Percentiles rank a stretch among this genome's conserved stretches.
Evolutionary conservation across 2,329 filamentous ascomycete species (phyloP).

Genomic region (Mycosphaerella sp.): DNA sequence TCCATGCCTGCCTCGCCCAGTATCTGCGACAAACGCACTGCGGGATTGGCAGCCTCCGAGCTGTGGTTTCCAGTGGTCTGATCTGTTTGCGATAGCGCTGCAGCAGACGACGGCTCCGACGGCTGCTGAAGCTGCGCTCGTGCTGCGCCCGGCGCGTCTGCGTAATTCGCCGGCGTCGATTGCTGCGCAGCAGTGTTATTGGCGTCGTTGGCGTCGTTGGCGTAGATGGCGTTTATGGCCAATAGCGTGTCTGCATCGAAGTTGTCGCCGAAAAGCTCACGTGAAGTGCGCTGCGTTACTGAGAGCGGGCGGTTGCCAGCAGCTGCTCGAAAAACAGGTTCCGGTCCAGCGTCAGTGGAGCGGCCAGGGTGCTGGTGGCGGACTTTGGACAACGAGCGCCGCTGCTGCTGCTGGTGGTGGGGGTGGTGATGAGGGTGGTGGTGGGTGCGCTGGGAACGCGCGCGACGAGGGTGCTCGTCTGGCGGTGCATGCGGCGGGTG

Average conservation of each 20-base stretch:
- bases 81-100: neutral
- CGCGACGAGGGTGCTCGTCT: neutral
- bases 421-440: neutral
- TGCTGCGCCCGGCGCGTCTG: slow-evolving; percentile 10
- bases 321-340: too few species aligned
- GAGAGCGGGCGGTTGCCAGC: slow-evolving; percentile 21
- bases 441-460: neutral
- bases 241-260: slow-evolving; percentile 38
- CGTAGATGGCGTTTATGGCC: slow-evolving; percentile 34
- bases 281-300: slow-evolving; percentile 30
- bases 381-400: neutral
- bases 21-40: slow-evolving; percentile 39
- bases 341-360: neutral
- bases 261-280: slow-evolving; percentile 36
- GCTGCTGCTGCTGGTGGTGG: neutral
- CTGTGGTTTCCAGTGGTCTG: neutral
- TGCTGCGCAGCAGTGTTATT: slow-evolving; percentile 8
- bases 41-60: slow-evolving; percentile 22
- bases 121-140: slow-evolving; percentile 2
- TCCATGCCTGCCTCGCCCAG: slow-evolving; percentile 43
- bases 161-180: slow-evolving; percentile 9
- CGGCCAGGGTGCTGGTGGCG: slow-evolving; percentile 2
- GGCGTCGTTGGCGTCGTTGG: slow-evolving; percentile 14
- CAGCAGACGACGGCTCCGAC: slow-evolving; percentile 11
- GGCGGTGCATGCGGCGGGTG: neutral